Conservation (phyloP, 257 asterid species). For the Mitragyna speciosa region DNA sequence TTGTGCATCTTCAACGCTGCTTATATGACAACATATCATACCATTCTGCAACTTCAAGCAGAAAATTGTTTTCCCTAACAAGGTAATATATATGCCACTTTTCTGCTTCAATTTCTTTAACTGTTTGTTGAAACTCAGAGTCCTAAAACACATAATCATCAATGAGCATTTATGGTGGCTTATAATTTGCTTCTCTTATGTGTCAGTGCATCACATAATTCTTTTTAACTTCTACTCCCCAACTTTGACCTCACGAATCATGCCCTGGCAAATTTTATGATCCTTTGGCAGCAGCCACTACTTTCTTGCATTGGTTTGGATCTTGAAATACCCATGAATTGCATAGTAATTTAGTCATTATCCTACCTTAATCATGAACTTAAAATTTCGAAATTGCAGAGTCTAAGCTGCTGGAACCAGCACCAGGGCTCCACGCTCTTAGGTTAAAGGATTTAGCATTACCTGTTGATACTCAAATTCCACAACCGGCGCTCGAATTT, state of each 20-base stretch:
- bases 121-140: too few species aligned
- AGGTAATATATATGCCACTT: constrained; percentile 19
- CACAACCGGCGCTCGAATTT: neutral
- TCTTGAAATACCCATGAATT: neutral
- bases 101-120: neutral
- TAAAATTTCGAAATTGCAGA: constrained; percentile 21
- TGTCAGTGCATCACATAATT: neutral
- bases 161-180: too few species aligned
- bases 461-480: neutral
- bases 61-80: constrained; percentile 22
- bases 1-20: constrained; percentile 22
- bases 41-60: constrained; percentile 22
- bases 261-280: neutral
- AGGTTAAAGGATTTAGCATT: constrained; percentile 33
- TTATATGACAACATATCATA: constrained; percentile 8
- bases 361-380: neutral
- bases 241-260: too few species aligned
- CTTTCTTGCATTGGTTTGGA: neutral
- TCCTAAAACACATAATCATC: too few species aligned
- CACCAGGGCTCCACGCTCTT: constrained; percentile 27
- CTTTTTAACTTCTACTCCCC: neutral
- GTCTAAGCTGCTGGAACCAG: constrained; percentile 25
- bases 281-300: neutral
- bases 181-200: too few species aligned
- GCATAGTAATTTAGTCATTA: neutral